A percentile compares a stretch with the other conserved stretches of the same genome.
Evolutionary conservation across 2,329 filamentous ascomycete species (phyloP).

Genomic region (Sarocladium oryzae): DNA sequence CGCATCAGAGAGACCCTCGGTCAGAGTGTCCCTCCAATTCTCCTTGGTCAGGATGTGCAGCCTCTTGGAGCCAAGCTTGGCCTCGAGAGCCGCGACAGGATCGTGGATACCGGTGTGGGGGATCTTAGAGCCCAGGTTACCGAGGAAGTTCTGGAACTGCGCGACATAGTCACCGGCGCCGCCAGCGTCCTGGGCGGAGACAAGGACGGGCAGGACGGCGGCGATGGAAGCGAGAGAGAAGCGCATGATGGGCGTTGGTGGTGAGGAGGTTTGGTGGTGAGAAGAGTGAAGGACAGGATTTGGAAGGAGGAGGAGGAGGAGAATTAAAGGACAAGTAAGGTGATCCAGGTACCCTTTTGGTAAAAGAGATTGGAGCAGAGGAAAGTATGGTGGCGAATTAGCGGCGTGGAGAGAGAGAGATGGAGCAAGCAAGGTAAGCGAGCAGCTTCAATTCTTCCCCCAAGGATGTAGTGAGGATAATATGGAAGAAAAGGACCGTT

Average conservation of each 20-base stretch:
- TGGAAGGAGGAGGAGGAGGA: background rate
- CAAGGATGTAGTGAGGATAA: too few relatives aligned
- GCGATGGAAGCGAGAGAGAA: conserved; percentile 45
- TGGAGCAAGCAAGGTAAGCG: background rate
- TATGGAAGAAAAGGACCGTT: too few relatives aligned
- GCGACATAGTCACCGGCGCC: conserved; percentile 52
- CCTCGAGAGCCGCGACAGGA: conserved; percentile 33
- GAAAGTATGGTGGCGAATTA: conserved; percentile 8
- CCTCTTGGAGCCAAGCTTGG: conserved; percentile 34
- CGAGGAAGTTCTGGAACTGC: conserved; percentile 57
- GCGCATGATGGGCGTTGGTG: conserved; percentile 42
- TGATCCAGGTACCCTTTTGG: background rate
- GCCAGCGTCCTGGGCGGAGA: conserved; percentile 41
- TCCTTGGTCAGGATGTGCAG: conserved; percentile 53
- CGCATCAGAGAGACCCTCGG: conserved; percentile 50
- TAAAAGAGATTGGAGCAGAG: background rate
- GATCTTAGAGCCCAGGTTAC: conserved; percentile 49
- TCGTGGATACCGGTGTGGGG: conserved; percentile 40
- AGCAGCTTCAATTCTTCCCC: background rate
- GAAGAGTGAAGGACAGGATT: conserved; percentile 10
- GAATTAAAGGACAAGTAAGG: conserved; percentile 3
- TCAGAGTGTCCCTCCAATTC: conserved; percentile 66
- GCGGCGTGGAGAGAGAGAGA: conserved; percentile 1
- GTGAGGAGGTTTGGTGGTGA: conserved; percentile 9
- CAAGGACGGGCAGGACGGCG: conserved; percentile 50